Evolutionary conservation across 2,329 filamentous ascomycete species (phyloP).

Genomic region (Diaporthe caulivora): DNA sequence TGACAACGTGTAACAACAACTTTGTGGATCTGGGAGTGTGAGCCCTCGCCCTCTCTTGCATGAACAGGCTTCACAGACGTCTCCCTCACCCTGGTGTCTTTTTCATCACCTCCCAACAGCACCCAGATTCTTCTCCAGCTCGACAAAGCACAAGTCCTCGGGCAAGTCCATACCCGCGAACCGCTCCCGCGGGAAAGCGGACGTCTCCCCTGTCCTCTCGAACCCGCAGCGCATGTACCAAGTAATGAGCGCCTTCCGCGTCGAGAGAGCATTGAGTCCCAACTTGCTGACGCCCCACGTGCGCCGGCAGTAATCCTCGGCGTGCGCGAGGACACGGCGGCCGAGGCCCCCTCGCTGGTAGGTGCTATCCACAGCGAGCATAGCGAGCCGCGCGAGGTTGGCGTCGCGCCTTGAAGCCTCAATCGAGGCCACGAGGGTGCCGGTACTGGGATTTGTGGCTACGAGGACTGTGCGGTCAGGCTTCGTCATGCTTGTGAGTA

Average conservation of each 20-base stretch:
- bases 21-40: neutral
- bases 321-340: constrained; percentile 45
- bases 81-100: neutral
- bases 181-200: constrained; percentile 48
- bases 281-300: constrained; percentile 42
- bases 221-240: constrained; percentile 50
- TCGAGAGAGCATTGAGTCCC: constrained; percentile 47
- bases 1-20: neutral
- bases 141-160: constrained; percentile 51
- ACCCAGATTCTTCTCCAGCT: constrained; percentile 50
- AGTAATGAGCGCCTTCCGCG: constrained; percentile 44
- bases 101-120: neutral
- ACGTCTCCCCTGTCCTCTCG: constrained; percentile 48
- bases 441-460: constrained; percentile 41
- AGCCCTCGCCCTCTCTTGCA: neutral
- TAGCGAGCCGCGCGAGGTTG: constrained; percentile 45
- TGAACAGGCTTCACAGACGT: neutral
- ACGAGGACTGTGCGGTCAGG: constrained; percentile 48
- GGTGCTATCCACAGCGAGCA: constrained; percentile 51
- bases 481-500: constrained; percentile 45
- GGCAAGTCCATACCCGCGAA: constrained; percentile 39
- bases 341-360: constrained; percentile 51
- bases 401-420: constrained; percentile 44
- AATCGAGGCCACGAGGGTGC: constrained; percentile 46
- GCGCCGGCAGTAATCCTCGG: constrained; percentile 45